These are phyloP conservation scores for Neofusicoccum parvum DNA, from an alignment of 2,329 filamentous ascomycete genomes.

Conservation along the genomic window DNA sequence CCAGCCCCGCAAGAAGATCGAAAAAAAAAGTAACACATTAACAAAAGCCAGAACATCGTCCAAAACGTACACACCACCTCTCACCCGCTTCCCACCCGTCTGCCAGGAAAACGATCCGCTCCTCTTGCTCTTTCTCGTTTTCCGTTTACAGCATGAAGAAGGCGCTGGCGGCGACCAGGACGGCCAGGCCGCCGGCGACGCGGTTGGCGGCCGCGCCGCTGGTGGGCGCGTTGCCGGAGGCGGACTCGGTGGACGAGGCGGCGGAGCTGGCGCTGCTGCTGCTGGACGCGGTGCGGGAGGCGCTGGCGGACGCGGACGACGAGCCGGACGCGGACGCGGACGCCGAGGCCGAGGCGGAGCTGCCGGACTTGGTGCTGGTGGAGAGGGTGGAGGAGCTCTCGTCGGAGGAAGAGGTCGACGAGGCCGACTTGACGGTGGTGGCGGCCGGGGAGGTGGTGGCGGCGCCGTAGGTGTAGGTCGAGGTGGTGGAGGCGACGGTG, in stretches of 20 bases:
- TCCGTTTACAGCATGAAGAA: not conserved
- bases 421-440: slow-evolving; percentile 22
- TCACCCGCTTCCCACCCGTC: not conserved
- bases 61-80: not conserved
- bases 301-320: slow-evolving; percentile 27
- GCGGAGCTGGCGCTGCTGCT: not conserved
- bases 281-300: slow-evolving; percentile 26
- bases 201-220: slow-evolving; percentile 8
- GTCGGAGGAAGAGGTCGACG: slow-evolving; percentile 27
- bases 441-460: slow-evolving; percentile 29
- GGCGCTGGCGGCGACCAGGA: slow-evolving; percentile 1
- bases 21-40: not conserved
- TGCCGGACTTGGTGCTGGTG: slow-evolving; percentile 28
- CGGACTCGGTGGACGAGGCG: slow-evolving; percentile 5
- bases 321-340: slow-evolving; percentile 20
- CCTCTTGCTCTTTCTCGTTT: not conserved
- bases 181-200: slow-evolving; percentile 9
- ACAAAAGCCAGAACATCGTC: not conserved
- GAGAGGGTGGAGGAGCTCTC: slow-evolving; percentile 17
- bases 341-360: slow-evolving; percentile 28
- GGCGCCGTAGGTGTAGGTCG: slow-evolving; percentile 35
- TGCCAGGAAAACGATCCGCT: no score
- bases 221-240: not conserved
- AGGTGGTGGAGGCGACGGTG: slow-evolving; percentile 33
- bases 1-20: not conserved